phyloP scores from a whole-genome alignment of 805 yeast genomes.

The Wickerhamiella nectarea region DNA sequence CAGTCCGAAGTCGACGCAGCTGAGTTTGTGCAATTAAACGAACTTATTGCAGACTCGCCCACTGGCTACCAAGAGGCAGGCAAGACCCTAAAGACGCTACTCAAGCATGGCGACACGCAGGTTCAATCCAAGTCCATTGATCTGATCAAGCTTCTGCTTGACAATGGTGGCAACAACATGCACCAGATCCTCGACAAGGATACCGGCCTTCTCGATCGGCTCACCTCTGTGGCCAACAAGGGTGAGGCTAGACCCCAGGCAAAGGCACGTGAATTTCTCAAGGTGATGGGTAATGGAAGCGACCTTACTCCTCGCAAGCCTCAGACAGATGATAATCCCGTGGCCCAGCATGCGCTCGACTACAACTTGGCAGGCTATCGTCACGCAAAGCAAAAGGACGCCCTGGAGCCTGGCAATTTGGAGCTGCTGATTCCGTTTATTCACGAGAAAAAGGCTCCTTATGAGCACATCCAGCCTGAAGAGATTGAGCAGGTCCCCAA shows the following conservation, averaged over 20 bases:
- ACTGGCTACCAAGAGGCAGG: conserved; percentile 1
- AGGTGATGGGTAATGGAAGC: background rate
- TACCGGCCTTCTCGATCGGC: background rate
- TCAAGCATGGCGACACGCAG: background rate
- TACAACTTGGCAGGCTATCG: background rate
- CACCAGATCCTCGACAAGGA: conserved; percentile 6
- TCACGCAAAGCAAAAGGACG: background rate
- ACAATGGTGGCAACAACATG: conserved; percentile 1
- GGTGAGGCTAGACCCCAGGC: conserved; percentile 6
- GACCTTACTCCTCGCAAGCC: background rate
- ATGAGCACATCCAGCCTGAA: background rate
- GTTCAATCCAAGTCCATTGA: conserved; percentile 2
- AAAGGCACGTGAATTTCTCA: conserved; percentile 6
- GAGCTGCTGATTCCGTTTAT: conserved; percentile 1
- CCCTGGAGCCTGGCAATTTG: background rate
- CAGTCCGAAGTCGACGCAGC: conserved; percentile 2
- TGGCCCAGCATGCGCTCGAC: background rate
- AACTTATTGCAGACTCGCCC: conserved; percentile 2
- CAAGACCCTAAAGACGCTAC: conserved; percentile 3
- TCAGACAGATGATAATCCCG: background rate
- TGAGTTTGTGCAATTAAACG: conserved; percentile 7
- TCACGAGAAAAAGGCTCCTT: background rate
- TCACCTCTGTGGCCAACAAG: conserved; percentile 1
- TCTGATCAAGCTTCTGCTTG: conserved; percentile 1
- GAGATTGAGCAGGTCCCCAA: conserved; percentile 2